phyloP scores from a whole-genome alignment of 2,329 filamentous ascomycete genomes.

The Gaeumannomyces tritici region DNA sequence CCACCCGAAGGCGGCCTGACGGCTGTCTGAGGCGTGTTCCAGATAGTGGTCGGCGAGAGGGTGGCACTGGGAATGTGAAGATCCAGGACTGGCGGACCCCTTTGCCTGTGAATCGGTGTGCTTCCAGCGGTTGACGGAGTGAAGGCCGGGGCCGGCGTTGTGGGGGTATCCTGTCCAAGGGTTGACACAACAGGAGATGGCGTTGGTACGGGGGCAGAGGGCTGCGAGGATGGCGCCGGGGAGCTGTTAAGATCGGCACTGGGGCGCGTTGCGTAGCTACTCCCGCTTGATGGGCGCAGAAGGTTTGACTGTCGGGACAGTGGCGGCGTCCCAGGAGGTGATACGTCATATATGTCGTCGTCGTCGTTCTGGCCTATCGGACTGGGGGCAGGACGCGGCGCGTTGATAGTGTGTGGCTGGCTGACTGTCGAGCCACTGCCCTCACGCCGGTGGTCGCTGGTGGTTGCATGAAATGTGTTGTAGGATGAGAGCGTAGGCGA shows the following conservation, averaged over 20 bases:
- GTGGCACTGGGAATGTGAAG: conserved; percentile 19
- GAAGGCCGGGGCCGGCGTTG: conserved; percentile 3
- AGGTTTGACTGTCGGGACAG: conserved; percentile 7
- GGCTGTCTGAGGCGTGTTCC: conserved; percentile 4
- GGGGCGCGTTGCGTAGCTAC: conserved; percentile 7
- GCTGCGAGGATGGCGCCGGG: conserved; percentile 4
- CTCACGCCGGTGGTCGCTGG: conserved; percentile 19
- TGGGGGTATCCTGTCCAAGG: background rate
- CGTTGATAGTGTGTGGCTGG: background rate
- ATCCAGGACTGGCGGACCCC: conserved; percentile 14
- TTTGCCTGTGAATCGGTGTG: background rate
- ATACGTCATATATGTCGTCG: conserved; percentile 37
- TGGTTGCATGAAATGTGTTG: background rate
- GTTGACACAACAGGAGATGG: background rate
- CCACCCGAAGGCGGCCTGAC: conserved; percentile 2
- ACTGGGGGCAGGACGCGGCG: conserved; percentile 9
- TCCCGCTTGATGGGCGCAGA: conserved; percentile 5
- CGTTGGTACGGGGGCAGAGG: background rate
- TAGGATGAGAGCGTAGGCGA: background rate
- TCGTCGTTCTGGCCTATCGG: conserved; percentile 3
- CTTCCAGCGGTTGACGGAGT: background rate
- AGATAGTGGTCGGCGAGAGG: conserved; percentile 11
- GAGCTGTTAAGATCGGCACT: background rate
- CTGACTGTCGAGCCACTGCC: conserved; percentile 22
- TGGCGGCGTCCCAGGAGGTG: conserved; percentile 32